Percentiles rank a stretch among this genome's conserved stretches.
Conservation (phyloP, 768 basidiomycete genomes). For the Lepiota venenata region DNA sequence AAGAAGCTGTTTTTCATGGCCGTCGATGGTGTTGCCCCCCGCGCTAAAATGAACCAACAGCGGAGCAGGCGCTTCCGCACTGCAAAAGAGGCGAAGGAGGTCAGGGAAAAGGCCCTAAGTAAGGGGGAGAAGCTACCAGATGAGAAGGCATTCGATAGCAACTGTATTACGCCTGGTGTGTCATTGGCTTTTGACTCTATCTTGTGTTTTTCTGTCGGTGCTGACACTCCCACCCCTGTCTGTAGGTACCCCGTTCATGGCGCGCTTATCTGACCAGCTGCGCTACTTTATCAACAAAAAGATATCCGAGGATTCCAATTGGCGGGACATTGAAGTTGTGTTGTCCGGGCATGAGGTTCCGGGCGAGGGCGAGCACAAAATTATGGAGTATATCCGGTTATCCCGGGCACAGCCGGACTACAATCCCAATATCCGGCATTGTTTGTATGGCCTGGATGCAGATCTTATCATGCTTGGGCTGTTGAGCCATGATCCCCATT, state of each 20-base stretch:
- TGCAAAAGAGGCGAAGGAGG: slow-evolving; percentile 87
- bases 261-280: slow-evolving; percentile 84
- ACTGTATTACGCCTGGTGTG: slow-evolving; percentile 96
- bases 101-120: slow-evolving; percentile 78
- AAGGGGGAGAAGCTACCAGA: slow-evolving; percentile 91
- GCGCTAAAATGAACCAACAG: slow-evolving; percentile 99
- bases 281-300: slow-evolving; percentile 98
- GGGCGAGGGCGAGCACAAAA: slow-evolving; percentile 99
- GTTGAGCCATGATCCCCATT: slow-evolving; percentile 97
- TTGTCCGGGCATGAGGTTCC: slow-evolving; percentile 97
- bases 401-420: slow-evolving; percentile 94
- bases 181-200: background rate
- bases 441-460: slow-evolving; percentile 96
- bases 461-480: slow-evolving; percentile 98
- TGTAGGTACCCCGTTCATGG: slow-evolving; percentile 93
- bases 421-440: slow-evolving; percentile 95
- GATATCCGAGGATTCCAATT: slow-evolving; percentile 94
- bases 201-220: background rate
- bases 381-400: slow-evolving; percentile 98
- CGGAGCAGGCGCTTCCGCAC: slow-evolving; percentile 91
- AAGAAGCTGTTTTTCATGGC: slow-evolving; percentile 99
- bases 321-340: slow-evolving; percentile 89
- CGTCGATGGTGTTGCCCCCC: slow-evolving; percentile 94
- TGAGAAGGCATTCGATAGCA: slow-evolving; percentile 96
- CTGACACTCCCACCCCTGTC: background rate